Evolutionary conservation across 495 filamentous ascomycete genomes (phyloP), one percentile per base, ranked within the genome.

Genomic region (Trichoderma erinaceum): DNA sequence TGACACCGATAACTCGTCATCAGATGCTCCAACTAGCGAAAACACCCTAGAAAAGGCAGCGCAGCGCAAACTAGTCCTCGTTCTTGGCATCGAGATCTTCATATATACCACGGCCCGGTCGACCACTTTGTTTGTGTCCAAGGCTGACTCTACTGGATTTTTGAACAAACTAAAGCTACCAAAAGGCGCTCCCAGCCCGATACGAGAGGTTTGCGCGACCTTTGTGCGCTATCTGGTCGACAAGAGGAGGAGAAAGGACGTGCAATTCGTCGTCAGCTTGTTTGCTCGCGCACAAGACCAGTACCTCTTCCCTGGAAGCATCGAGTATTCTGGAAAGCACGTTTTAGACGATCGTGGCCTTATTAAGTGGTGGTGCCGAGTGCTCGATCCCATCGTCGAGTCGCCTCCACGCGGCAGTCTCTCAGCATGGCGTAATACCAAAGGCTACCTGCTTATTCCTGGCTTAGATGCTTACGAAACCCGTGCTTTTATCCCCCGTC

Each of bases 141-240:
- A 99, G 78, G 95, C 95, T 64, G 95, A 99, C 77, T 97, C 94
- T 18, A 97, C 93, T 2, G 95, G 95, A 63, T 94, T 91, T 71
- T 78, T 97, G 32, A 82, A 90, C 73, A 79, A 89, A 0, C 83
- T 92, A 46, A 77, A 84, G 38, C 74, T 89, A 1, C 80, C 84
- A 3, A 79, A 82, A 61, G 84, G 84, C 21, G 85, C 85, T 5
- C 84, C 88, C 1, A 97, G 92, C 1, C 86, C 91, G 0, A 81
- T 97, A 38, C 86, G 87, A 73, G 79, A 87, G 18, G 83, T 97
- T 64, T 86, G 86, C 43, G 84, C 87, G 25, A 86, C 87, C 11
- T 97, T 98, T 73, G 79, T 99, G 35, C 79, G 83, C 18, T 89
- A 89, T 74, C 82, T 99, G 5, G 80, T 92, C 48, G 82, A 86